phyloP scores from a whole-genome alignment of 2,329 filamentous ascomycete genomes.

The Capronia americana region DNA sequence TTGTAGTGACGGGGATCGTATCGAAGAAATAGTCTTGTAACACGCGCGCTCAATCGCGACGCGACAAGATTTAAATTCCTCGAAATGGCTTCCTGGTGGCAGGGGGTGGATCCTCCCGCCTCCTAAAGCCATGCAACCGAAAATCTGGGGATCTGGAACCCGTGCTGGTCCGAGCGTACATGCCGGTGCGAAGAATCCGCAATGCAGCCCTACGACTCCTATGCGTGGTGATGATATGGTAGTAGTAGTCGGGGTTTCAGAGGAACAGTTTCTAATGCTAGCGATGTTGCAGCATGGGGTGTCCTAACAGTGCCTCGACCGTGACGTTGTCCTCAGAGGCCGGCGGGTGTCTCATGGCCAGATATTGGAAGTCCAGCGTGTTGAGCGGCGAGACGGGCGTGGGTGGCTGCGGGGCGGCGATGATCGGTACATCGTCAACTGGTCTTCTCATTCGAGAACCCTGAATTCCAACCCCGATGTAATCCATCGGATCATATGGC shows the following conservation, averaged over 20 bases:
- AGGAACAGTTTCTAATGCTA: neutral
- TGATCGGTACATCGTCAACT: conserved; percentile 17
- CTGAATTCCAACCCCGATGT: conserved; percentile 3
- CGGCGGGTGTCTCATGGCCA: conserved; percentile 17
- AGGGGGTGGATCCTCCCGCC: neutral
- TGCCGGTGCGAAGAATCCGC: neutral
- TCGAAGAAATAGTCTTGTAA: conserved; percentile 10
- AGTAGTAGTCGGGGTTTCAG: neutral
- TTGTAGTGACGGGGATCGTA: neutral
- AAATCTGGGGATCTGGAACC: neutral
- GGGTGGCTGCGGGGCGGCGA: conserved; percentile 22
- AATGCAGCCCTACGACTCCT: neutral
- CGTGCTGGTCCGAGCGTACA: conserved; percentile 8
- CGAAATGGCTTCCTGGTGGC: neutral
- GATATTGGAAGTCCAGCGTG: conserved; percentile 25
- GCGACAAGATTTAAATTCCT: conserved; percentile 5
- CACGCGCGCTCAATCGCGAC: neutral
- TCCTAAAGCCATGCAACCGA: neutral
- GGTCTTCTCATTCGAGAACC: neutral
- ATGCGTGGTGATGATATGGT: neutral
- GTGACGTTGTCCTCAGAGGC: conserved; percentile 16
- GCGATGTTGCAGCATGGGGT: conserved; percentile 26
- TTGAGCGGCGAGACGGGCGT: conserved; percentile 32
- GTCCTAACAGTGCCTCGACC: conserved; percentile 20
- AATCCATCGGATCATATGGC: conserved; percentile 20